Percentiles rank a stretch among this genome's conserved stretches.
Conservation (phyloP, 495 filamentous ascomycete species). For the Apiosordaria backusii region DNA sequence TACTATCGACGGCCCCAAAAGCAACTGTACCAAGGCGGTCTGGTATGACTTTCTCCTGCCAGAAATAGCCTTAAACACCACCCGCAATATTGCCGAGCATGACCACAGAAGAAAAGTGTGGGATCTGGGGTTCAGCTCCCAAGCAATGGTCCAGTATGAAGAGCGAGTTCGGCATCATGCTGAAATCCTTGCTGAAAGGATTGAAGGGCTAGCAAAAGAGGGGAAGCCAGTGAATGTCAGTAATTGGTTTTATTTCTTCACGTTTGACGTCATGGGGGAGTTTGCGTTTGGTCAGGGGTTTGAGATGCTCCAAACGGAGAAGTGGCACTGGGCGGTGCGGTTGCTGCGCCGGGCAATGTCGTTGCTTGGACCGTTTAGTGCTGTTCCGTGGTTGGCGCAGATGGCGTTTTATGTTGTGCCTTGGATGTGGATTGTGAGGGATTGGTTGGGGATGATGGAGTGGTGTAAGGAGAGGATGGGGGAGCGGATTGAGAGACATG, state of each 20-base stretch:
- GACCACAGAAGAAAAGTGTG: conserved; percentile 28
- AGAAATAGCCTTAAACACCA: conserved; percentile 36
- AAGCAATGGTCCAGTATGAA: conserved; percentile 22
- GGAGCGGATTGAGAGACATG: conserved; percentile 33
- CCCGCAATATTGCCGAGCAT: conserved; percentile 32
- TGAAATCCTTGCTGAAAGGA: conserved; percentile 13
- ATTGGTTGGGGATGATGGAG: neutral
- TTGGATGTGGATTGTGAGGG: conserved; percentile 18
- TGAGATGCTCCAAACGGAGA: conserved; percentile 21
- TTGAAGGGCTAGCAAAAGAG: conserved; percentile 3
- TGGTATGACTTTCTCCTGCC: conserved; percentile 49
- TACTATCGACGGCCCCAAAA: conserved; percentile 54
- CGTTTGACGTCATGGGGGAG: conserved; percentile 54
- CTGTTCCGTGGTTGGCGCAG: conserved; percentile 25
- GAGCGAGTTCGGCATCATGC: conserved; percentile 22
- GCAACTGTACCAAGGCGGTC: conserved; percentile 36
- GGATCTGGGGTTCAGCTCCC: conserved; percentile 26
- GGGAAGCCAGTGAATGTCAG: conserved; percentile 36
- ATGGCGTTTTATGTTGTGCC: conserved; percentile 23
- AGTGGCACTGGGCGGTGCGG: conserved; percentile 20
- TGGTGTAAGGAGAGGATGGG: neutral
- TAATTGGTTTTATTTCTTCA: conserved; percentile 45
- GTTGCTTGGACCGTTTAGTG: conserved; percentile 24
- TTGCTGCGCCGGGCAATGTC: conserved; percentile 25
- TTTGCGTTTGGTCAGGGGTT: conserved; percentile 48